These are phyloP conservation scores for Rubroboletus pulcherrimus DNA, from an alignment of 768 basidiomycete genomes.

Conservation along the genomic window DNA sequence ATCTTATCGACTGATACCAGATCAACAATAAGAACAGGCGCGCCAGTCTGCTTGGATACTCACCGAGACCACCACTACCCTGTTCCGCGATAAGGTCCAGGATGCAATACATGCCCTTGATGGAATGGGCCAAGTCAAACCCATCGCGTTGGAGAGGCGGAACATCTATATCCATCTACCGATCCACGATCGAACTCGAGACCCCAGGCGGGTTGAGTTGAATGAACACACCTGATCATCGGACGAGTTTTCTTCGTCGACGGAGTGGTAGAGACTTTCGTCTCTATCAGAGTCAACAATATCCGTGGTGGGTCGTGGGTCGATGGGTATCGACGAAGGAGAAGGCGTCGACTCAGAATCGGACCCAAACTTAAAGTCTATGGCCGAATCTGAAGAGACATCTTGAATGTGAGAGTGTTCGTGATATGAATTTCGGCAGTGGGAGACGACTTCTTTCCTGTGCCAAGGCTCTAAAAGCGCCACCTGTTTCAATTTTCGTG, in stretches of 20 bases:
- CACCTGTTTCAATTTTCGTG: neutral
- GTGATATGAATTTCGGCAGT: neutral
- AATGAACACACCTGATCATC: slow-evolving; percentile 11
- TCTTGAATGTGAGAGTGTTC: neutral
- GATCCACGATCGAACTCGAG: neutral
- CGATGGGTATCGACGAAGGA: neutral
- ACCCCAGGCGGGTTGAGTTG: neutral
- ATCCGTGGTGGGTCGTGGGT: neutral
- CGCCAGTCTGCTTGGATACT: neutral
- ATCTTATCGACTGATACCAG: slow-evolving; percentile 53
- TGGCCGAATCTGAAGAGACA: neutral
- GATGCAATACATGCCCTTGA: slow-evolving; percentile 50
- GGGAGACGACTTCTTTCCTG: neutral
- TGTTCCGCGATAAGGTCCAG: slow-evolving; percentile 52
- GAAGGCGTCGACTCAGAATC: slow-evolving; percentile 4
- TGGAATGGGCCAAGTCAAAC: slow-evolving; percentile 24
- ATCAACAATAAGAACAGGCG: neutral
- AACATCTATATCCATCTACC: slow-evolving; percentile 20
- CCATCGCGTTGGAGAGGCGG: slow-evolving; percentile 4
- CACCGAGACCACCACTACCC: slow-evolving; percentile 51
- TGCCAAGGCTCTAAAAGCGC: slow-evolving; percentile 11
- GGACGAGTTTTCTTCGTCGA: neutral
- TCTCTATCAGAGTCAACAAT: neutral
- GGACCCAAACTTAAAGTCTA: neutral
- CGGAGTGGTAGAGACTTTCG: slow-evolving; percentile 17